Evolutionary conservation across 2,329 filamentous ascomycete genomes (phyloP).

Genomic region (Botrytis hyacinthi): DNA sequence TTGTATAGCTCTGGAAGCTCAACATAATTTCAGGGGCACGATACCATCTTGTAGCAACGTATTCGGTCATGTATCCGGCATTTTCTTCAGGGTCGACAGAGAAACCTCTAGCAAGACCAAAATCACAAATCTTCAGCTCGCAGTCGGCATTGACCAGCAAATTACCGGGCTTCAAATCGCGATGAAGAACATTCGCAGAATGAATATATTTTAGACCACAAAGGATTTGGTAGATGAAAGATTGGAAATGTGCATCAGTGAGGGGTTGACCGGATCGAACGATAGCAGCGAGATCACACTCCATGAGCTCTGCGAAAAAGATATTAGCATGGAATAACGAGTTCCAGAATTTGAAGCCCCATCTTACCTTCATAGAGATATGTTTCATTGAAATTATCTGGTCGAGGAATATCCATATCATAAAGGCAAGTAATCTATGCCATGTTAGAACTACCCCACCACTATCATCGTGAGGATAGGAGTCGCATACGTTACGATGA

Average conservation of each 20-base stretch:
- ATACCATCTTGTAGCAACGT: constrained; percentile 98
- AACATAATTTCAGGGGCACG: constrained; percentile 98
- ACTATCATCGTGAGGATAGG: not conserved
- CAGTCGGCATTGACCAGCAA: constrained; percentile 97
- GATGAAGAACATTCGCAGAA: constrained; percentile 94
- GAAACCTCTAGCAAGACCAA: constrained; percentile 93
- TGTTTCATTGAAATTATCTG: constrained; percentile 97
- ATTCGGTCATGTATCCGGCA: constrained; percentile 99
- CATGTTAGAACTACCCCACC: constrained; percentile 40
- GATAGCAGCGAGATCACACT: constrained; percentile 96
- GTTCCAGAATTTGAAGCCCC: not conserved
- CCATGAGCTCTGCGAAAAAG: constrained; percentile 79
- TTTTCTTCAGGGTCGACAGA: constrained; percentile 97
- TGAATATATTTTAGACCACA: constrained; percentile 99
- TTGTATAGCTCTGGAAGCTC: constrained; percentile 99
- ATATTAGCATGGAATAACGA: constrained; percentile 26
- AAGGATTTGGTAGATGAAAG: constrained; percentile 99
- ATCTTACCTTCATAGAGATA: constrained; percentile 90
- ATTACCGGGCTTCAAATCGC: constrained; percentile 96
- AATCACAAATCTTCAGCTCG: constrained; percentile 98
- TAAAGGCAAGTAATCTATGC: constrained; percentile 93
- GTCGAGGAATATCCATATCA: constrained; percentile 98
- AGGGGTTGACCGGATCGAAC: constrained; percentile 95
- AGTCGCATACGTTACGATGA: constrained; percentile 70
- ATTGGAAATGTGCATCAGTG: constrained; percentile 98